Evolutionary conservation across 305 asterid species (phyloP).

Genomic region (Ilex paraguariensis): DNA sequence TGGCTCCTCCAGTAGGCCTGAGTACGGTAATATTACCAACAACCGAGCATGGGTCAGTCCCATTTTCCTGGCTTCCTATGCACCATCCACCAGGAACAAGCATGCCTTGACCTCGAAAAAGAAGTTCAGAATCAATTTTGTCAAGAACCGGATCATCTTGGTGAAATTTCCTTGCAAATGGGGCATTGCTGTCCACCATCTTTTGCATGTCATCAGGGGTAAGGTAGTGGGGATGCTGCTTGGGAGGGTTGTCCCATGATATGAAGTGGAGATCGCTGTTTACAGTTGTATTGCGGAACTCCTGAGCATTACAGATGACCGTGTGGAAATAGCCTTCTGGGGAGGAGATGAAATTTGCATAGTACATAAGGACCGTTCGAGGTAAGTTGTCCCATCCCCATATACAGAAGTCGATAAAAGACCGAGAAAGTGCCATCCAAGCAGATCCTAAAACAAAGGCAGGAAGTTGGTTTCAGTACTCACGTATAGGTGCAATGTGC

Average conservation of each 20-base stretch:
- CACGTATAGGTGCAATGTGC: not conserved
- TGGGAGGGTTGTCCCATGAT: constrained; percentile 99
- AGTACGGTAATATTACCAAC: constrained; percentile 60
- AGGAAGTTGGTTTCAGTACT: constrained; percentile 5
- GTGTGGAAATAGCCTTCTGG: constrained; percentile 99
- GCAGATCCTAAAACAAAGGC: constrained; percentile 72
- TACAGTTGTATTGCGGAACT: constrained; percentile 80
- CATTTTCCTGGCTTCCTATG: constrained; percentile 55
- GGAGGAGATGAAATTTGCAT: constrained; percentile 90
- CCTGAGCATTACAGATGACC: constrained; percentile 74
- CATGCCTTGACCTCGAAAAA: constrained; percentile 60
- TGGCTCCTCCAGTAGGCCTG: constrained; percentile 75
- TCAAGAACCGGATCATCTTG: constrained; percentile 78
- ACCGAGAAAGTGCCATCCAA: constrained; percentile 94
- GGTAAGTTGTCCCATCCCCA: constrained; percentile 99
- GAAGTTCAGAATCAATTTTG: constrained; percentile 64
- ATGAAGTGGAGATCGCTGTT: constrained; percentile 95
- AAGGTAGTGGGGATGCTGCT: constrained; percentile 96
- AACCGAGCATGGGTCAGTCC: constrained; percentile 78
- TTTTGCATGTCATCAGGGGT: constrained; percentile 62
- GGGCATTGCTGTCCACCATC: constrained; percentile 92
- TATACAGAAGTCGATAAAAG: constrained; percentile 84
- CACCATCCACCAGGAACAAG: constrained; percentile 99
- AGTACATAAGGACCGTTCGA: constrained; percentile 92
- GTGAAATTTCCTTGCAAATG: constrained; percentile 90